Evolutionary conservation across 768 basidiomycete genomes (phyloP).

Genomic region (Termitomyces sp.): DNA sequence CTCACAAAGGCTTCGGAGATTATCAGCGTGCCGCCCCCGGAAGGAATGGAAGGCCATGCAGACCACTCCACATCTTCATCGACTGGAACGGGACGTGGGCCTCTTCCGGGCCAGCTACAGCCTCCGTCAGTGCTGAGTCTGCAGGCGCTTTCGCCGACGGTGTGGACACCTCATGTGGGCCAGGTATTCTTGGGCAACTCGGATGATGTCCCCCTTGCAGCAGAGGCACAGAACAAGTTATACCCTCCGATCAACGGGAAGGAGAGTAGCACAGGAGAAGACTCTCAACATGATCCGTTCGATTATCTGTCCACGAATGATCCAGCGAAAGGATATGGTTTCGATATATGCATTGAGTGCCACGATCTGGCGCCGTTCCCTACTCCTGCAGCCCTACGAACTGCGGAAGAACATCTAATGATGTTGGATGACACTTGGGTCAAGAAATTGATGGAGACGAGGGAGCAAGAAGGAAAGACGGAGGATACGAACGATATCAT

Average conservation of each 20-base stretch:
- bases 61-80: background rate
- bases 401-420: slow-evolving; percentile 70
- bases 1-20: slow-evolving; percentile 83
- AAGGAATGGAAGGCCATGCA: slow-evolving; percentile 5
- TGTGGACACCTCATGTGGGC: slow-evolving; percentile 54
- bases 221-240: slow-evolving; percentile 22
- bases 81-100: background rate
- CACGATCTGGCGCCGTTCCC: slow-evolving; percentile 80
- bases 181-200: slow-evolving; percentile 82
- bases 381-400: slow-evolving; percentile 55
- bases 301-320: slow-evolving; percentile 36
- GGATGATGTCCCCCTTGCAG: slow-evolving; percentile 64
- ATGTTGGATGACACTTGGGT: slow-evolving; percentile 66
- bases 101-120: background rate
- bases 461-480: slow-evolving; percentile 16
- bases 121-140: slow-evolving; percentile 4
- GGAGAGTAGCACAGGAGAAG: background rate
- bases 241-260: slow-evolving; percentile 15
- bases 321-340: slow-evolving; percentile 54
- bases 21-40: slow-evolving; percentile 26
- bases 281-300: slow-evolving; percentile 34
- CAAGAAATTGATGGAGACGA: slow-evolving; percentile 30
- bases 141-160: slow-evolving; percentile 29
- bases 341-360: slow-evolving; percentile 86
- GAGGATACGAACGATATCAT: slow-evolving; percentile 15